phyloP scores from a whole-genome alignment of 176 grass and related monocot genomes.

The Aegilops umbellulata region DNA sequence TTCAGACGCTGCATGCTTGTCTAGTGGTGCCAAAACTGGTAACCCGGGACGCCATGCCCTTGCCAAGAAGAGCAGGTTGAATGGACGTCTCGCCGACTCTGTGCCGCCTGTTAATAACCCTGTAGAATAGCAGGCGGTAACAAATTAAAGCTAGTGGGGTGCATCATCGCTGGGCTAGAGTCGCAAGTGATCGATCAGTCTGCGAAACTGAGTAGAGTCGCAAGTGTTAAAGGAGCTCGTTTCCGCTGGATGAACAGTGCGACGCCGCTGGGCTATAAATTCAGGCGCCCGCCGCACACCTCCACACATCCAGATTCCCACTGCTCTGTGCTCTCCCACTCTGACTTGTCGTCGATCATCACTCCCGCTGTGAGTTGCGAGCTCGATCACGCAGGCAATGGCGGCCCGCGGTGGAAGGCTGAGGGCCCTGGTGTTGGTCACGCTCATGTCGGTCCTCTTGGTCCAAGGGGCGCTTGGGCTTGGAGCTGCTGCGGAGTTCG shows the following conservation, averaged over 20 bases:
- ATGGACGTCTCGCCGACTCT: background rate
- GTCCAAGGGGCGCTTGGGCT: background rate
- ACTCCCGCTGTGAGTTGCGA: no score
- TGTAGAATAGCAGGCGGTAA: background rate
- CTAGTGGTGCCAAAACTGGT: background rate
- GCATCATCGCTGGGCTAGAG: no score
- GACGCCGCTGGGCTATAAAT: constrained; percentile 1
- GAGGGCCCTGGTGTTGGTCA: background rate
- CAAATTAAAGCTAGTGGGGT: background rate
- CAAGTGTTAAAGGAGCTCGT: no score
- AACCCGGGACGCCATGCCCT: background rate
- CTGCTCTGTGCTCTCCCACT: no score
- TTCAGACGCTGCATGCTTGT: background rate
- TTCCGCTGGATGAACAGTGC: background rate
- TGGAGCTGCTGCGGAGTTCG: background rate
- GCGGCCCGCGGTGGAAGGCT: background rate
- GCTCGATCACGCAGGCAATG: no score
- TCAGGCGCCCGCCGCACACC: background rate
- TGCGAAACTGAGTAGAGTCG: no score
- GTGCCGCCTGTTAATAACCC: no score
- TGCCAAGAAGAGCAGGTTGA: background rate
- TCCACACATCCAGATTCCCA: background rate
- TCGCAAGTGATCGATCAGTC: no score
- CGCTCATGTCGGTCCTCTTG: background rate
- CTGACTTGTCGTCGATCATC: no score